A percentile compares a stretch with the other conserved stretches of the same genome.
These are phyloP conservation scores for Plasmodium yoelii DNA, from an alignment of 169 alveolate genomes.

Conservation along the genomic window DNA sequence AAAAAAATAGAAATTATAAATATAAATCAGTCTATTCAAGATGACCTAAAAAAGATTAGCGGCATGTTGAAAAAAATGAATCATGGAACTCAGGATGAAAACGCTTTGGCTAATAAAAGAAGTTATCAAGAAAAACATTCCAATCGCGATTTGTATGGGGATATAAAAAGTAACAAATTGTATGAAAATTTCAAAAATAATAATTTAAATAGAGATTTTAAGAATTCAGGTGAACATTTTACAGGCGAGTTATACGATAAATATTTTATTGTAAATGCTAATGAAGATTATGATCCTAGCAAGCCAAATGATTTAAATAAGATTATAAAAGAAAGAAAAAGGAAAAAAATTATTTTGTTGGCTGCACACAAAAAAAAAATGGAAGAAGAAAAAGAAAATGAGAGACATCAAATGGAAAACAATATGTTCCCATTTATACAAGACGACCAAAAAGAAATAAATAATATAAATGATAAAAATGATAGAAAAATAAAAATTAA, in stretches of 20 bases:
- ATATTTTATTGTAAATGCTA: constrained; percentile 67
- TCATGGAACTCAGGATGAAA: constrained; percentile 23
- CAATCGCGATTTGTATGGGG: background rate
- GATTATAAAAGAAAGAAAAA: constrained; percentile 77
- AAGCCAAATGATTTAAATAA: constrained; percentile 74
- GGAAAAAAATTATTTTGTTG: constrained; percentile 63
- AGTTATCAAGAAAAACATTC: constrained; percentile 4
- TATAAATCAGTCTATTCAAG: constrained; percentile 64
- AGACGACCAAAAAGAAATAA: background rate
- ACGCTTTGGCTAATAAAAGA: background rate
- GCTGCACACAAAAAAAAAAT: constrained; percentile 69
- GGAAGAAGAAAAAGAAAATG: constrained; percentile 58
- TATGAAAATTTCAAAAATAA: constrained; percentile 6
- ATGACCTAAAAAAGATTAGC: constrained; percentile 75
- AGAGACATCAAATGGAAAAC: constrained; percentile 1
- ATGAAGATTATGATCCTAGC: constrained; percentile 76
- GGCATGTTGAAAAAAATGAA: constrained; percentile 59
- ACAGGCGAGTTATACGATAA: constrained; percentile 52
- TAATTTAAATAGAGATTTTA: background rate
- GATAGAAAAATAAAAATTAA: constrained; percentile 5
- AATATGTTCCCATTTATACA: background rate
- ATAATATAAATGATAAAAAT: background rate
- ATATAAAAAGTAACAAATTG: constrained; percentile 3
- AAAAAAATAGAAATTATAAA: constrained; percentile 50
- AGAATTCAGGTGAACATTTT: background rate